A percentile compares a stretch with the other conserved stretches of the same genome.
Evolutionary conservation across 2,329 filamentous ascomycete species (phyloP).

Genomic region (Epichloe sibirici): DNA sequence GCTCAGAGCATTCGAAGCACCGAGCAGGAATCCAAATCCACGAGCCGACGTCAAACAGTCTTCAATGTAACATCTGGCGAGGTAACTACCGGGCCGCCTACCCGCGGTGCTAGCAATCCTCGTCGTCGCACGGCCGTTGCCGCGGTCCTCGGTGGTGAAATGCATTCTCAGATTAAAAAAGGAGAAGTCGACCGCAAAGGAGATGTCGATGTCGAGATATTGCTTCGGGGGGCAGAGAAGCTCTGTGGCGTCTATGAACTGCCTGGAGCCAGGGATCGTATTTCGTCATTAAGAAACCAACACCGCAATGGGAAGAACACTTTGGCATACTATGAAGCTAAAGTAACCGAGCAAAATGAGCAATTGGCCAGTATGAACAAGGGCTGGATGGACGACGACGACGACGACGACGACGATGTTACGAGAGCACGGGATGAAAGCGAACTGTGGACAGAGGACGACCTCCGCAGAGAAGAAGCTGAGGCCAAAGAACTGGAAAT

Average conservation of each 20-base stretch:
- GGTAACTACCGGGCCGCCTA: slow-evolving; percentile 43
- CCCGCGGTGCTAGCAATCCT: slow-evolving; percentile 36
- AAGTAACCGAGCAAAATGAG: slow-evolving; percentile 63
- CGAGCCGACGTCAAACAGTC: slow-evolving; percentile 46
- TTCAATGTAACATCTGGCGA: slow-evolving; percentile 54
- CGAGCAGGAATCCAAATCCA: slow-evolving; percentile 26
- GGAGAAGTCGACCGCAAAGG: slow-evolving; percentile 40
- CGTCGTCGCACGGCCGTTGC: slow-evolving; percentile 74
- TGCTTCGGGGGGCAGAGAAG: slow-evolving; percentile 80
- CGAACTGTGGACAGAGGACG: slow-evolving; percentile 51
- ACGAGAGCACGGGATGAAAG: slow-evolving; percentile 36
- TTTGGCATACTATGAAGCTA: slow-evolving; percentile 66
- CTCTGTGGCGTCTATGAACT: slow-evolving; percentile 79
- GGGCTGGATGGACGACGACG: slow-evolving; percentile 42
- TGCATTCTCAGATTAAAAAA: slow-evolving; percentile 66
- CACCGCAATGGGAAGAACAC: slow-evolving; percentile 62
- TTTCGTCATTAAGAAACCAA: slow-evolving; percentile 57
- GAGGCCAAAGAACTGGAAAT: slow-evolving; percentile 44
- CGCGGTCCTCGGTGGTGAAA: slow-evolving; percentile 73
- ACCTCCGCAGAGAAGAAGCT: slow-evolving; percentile 56
- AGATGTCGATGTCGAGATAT: slow-evolving; percentile 74
- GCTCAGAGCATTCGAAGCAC: slow-evolving; percentile 22
- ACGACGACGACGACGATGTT: slow-evolving; percentile 43
- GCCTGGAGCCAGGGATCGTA: slow-evolving; percentile 64
- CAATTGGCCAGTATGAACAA: slow-evolving; percentile 64